phyloP scores from a whole-genome alignment of 176 grass and related monocot genomes.

The Neostapfia colusana region DNA sequence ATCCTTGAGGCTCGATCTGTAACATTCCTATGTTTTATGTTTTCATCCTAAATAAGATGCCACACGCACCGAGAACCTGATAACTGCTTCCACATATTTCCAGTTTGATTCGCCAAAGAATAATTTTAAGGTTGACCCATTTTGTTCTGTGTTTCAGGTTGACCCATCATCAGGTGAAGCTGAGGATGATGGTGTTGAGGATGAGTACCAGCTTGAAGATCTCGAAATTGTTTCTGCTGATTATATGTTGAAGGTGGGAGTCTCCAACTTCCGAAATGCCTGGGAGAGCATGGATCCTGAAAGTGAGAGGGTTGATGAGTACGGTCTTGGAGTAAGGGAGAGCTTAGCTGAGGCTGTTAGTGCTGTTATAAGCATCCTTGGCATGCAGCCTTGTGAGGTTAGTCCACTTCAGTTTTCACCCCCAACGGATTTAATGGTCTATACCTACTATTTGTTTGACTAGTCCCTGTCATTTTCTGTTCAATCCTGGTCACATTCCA shows the following conservation, averaged over 20 bases:
- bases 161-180: slow-evolving; percentile 78
- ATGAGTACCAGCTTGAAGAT: slow-evolving; percentile 97
- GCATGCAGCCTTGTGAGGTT: slow-evolving; percentile 98
- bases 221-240: slow-evolving; percentile 83
- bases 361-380: slow-evolving; percentile 85
- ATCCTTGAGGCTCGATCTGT: neutral
- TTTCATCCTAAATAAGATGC: neutral
- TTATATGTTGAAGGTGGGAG: slow-evolving; percentile 90
- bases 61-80: too few relatives aligned
- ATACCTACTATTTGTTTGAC: neutral
- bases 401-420: slow-evolving; percentile 20
- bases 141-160: slow-evolving; percentile 58
- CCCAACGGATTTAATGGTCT: neutral
- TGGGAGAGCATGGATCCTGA: slow-evolving; percentile 95
- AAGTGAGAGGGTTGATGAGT: slow-evolving; percentile 80
- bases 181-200: slow-evolving; percentile 96
- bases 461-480: neutral
- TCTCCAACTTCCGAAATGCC: slow-evolving; percentile 94
- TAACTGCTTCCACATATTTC: neutral
- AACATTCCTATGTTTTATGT: neutral
- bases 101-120: neutral
- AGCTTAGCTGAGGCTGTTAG: slow-evolving; percentile 80
- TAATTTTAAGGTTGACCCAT: slow-evolving; percentile 5
- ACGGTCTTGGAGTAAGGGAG: slow-evolving; percentile 88
- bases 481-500: neutral